Conservation (phyloP, 169 alveolate genomes). For the Plasmodium coatneyi region DNA sequence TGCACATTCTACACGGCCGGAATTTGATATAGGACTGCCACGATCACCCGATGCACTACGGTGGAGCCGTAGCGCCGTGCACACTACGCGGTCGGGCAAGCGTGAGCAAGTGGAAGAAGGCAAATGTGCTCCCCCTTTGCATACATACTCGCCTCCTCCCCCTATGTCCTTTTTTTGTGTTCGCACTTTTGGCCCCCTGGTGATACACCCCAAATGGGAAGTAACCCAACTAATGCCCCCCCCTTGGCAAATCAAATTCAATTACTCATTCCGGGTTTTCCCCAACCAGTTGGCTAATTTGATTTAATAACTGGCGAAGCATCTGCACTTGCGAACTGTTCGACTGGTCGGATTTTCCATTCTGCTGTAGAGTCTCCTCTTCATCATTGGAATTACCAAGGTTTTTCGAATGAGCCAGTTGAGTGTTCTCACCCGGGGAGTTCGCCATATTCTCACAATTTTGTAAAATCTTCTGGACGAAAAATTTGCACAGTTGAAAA, state of each 20-base stretch:
- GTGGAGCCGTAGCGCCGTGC: background rate
- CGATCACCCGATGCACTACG: background rate
- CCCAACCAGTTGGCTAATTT: slow-evolving; percentile 8
- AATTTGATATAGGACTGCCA: background rate
- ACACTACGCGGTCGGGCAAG: background rate
- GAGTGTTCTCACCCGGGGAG: background rate
- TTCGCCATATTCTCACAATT: background rate
- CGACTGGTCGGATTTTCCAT: background rate
- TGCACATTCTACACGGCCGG: background rate
- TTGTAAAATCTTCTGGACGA: slow-evolving; percentile 4
- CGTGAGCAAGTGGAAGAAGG: background rate
- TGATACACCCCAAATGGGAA: background rate
- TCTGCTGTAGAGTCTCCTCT: background rate
- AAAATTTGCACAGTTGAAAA: slow-evolving; percentile 31
- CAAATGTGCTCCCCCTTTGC: too few species aligned
- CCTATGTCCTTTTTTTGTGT: background rate
- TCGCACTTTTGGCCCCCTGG: background rate
- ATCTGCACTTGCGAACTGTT: background rate
- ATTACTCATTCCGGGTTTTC: background rate
- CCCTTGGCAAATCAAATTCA: background rate
- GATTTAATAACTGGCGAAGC: slow-evolving; percentile 13
- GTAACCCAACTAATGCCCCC: background rate
- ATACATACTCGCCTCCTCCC: too few species aligned
- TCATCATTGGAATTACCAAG: background rate
- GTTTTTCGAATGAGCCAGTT: background rate